These are phyloP conservation scores for Colletotrichum tropicale DNA, from an alignment of 2,329 filamentous ascomycete species.

Conservation along the genomic window DNA sequence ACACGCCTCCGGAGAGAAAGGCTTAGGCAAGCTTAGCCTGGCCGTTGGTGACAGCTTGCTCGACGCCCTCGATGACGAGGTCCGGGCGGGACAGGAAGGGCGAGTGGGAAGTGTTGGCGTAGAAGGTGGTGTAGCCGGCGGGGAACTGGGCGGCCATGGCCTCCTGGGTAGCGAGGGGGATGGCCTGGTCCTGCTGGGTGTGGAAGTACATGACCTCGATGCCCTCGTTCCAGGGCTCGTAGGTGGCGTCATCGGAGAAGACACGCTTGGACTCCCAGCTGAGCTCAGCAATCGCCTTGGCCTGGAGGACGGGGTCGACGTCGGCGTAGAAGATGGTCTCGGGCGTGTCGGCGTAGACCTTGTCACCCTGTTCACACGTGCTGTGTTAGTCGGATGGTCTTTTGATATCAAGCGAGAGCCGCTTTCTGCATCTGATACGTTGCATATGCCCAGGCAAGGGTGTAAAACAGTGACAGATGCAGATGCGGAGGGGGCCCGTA, in stretches of 20 bases:
- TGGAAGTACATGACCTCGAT: conserved; percentile 29
- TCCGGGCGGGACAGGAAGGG: conserved; percentile 16
- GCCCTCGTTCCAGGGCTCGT: conserved; percentile 31
- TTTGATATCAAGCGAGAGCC: not conserved
- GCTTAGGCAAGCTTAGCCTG: conserved; percentile 2
- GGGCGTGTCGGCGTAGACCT: conserved; percentile 5
- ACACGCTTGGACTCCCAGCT: conserved; percentile 5
- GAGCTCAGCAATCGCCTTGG: conserved; percentile 19
- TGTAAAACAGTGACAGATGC: conserved; percentile 7
- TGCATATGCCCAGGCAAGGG: not conserved
- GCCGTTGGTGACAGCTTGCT: conserved; percentile 8
- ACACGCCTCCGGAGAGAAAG: not conserved
- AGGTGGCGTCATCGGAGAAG: conserved; percentile 26
- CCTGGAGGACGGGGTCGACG: conserved; percentile 11
- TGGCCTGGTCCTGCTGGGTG: conserved; percentile 26
- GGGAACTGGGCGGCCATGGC: conserved; percentile 25
- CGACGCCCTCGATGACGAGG: conserved; percentile 9
- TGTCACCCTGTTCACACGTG: not conserved
- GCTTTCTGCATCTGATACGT: not conserved
- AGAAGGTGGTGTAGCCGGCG: not conserved
- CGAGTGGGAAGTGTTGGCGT: conserved; percentile 11
- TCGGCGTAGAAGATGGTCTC: conserved; percentile 29
- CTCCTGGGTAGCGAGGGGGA: conserved; percentile 23
- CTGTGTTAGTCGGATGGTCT: not conserved
- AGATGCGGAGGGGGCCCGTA: not conserved